Percentiles rank a stretch among this genome's conserved stretches.
Conservation (phyloP, 352 stramenopile genomes). For the Phytophthora fragariaefolia region DNA sequence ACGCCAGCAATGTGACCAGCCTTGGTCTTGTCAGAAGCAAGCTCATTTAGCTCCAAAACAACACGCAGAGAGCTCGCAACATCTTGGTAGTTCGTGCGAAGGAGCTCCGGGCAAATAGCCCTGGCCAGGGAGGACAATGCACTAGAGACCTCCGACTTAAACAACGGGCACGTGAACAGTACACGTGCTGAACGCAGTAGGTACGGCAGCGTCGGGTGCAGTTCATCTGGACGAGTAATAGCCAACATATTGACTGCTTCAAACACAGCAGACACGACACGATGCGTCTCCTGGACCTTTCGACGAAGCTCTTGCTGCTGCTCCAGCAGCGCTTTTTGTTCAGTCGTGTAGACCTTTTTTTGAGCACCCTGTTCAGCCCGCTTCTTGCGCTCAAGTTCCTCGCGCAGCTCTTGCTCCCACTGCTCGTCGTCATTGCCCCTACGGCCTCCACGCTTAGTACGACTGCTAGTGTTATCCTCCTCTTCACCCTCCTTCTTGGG, state of each 20-base stretch:
- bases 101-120: conserved; percentile 63
- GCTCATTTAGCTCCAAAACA: conserved; percentile 48
- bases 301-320: conserved; percentile 67
- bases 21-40: conserved; percentile 52
- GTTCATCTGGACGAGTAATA: conserved; percentile 58
- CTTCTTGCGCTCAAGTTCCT: conserved; percentile 84
- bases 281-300: conserved; percentile 52
- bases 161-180: conserved; percentile 71
- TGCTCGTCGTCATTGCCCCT: conserved; percentile 83
- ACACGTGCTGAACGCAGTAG: conserved; percentile 56
- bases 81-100: conserved; percentile 73
- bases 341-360: conserved; percentile 52
- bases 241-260: conserved; percentile 74
- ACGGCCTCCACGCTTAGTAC: conserved; percentile 49
- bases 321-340: conserved; percentile 63
- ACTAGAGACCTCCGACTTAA: conserved; percentile 45
- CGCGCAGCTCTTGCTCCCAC: conserved; percentile 85
- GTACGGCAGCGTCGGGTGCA: conserved; percentile 77
- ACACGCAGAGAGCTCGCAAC: conserved; percentile 67
- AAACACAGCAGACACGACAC: conserved; percentile 55
- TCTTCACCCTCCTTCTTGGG: conserved; percentile 54
- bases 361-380: conserved; percentile 45
- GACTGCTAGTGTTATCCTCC: conserved; percentile 23
- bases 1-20: conserved; percentile 43
- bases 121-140: conserved; percentile 58